Base-by-base conservation (phyloP, 1,139 yeast genomes). In the Scheffersomyces insectosa region DNA sequence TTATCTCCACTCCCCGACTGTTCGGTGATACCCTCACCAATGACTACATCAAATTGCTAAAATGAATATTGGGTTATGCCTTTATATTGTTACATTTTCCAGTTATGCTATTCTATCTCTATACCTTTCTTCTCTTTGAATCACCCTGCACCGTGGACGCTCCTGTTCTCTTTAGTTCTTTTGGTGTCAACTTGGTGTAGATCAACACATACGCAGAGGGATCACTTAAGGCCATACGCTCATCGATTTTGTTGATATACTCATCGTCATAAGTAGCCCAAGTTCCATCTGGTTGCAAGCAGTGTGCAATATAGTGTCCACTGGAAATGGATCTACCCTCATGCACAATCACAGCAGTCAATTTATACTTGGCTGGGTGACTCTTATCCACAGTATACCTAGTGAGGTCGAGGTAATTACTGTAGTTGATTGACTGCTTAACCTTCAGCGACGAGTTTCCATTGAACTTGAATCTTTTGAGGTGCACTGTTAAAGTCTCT, bases 221-320 rank as follows among this genome's bases (percentile, higher is more conserved):
- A 57, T 89, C 96, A 55, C 80, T 79, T 54, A 89, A 71, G 1
- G 89, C 97, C 42, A 80, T 83, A 43, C 80, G 74, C 58, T 88
- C 95, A 36, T 84, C 76, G 42, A 88, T 82, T 48, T 75, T 77
- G 57, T 88, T 86, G 51, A 89, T 83, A 57, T 84, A 82, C 57
- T 93, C 98, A 60, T 93, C 99, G 62, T 93, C 98, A 62, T 91
- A 93, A 9, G 91, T 85, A 29, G 89, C 84, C 99, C 99, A 93
- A 1, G 85, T 66, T 2, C 89, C 89, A 62, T 88, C 93, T 1
- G 97, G 96, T 62, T 91, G 97, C 49, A 87, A 80, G 59, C 97
- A 88, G 61, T 88, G 90, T 1, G 96, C 86, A 49, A 90, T 80
- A 59, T 93, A 93, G 65, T 93, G 99, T 5, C 99, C 99, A 6